Percentiles rank a stretch among this genome's conserved stretches.
These are phyloP conservation scores for Orychophragmus violaceus DNA, from an alignment of 345 rosid species.

Conservation along the genomic window DNA sequence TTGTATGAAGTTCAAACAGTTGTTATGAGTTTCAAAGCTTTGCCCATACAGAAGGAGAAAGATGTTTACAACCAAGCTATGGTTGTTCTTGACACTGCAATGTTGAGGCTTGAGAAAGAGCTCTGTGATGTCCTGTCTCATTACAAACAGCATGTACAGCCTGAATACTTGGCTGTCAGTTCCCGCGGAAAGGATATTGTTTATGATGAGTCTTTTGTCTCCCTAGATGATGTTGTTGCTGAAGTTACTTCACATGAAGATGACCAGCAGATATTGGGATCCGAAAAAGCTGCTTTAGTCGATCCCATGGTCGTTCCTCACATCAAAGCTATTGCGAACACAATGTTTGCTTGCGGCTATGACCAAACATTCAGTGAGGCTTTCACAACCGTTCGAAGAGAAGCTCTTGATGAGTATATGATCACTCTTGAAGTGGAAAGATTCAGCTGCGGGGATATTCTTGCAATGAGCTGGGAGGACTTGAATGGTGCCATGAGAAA, in stretches of 20 bases:
- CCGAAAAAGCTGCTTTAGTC: conserved; percentile 41
- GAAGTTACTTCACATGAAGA: conserved; percentile 19
- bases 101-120: conserved; percentile 78
- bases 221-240: conserved; percentile 45
- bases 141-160: conserved; percentile 36
- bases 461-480: conserved; percentile 48
- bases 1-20: conserved; percentile 41
- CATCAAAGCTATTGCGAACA: conserved; percentile 55
- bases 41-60: conserved; percentile 33
- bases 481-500: conserved; percentile 52
- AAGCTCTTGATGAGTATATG: conserved; percentile 58
- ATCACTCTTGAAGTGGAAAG: conserved; percentile 40
- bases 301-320: conserved; percentile 46
- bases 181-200: conserved; percentile 34
- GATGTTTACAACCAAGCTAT: conserved; percentile 47
- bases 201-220: conserved; percentile 56
- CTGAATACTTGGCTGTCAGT: conserved; percentile 34
- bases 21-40: conserved; percentile 28
- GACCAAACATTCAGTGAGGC: conserved; percentile 46
- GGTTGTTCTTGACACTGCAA: conserved; percentile 47
- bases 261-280: conserved; percentile 19
- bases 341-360: conserved; percentile 58
- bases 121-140: conserved; percentile 46
- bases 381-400: conserved; percentile 40
- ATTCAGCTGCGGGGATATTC: conserved; percentile 52